Evolutionary conservation across 106 monocot genomes (phyloP).

Genomic region (Cymbidium sinense): DNA sequence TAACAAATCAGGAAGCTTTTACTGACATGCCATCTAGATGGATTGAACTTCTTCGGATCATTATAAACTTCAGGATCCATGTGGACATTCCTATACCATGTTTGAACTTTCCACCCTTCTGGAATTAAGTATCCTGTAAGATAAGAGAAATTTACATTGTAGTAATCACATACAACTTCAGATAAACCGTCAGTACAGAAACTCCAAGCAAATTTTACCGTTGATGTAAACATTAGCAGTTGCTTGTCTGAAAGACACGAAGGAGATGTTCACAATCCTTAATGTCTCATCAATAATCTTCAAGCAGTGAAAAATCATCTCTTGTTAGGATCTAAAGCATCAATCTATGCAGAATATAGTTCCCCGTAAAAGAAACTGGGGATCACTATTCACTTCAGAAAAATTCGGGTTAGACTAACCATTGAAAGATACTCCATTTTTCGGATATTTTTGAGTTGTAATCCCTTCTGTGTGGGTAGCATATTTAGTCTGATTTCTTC

Average conservation of each 20-base stretch:
- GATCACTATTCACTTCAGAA: not conserved
- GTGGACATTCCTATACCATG: conserved; percentile 85
- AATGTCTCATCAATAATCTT: conserved; percentile 90
- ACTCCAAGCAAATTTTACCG: conserved; percentile 35
- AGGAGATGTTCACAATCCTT: conserved; percentile 71
- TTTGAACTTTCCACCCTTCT: conserved; percentile 81
- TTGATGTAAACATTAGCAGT: conserved; percentile 52
- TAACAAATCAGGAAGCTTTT: not conserved
- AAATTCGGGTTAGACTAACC: conserved; percentile 20
- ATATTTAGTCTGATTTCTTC: conserved; percentile 61
- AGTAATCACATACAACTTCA: not conserved
- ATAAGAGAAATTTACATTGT: not conserved
- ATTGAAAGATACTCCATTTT: conserved; percentile 93
- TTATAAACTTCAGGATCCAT: conserved; percentile 80
- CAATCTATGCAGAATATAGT: not conserved
- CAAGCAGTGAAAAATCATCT: conserved; percentile 2
- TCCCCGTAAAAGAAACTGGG: not conserved
- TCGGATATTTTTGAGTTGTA: conserved; percentile 57
- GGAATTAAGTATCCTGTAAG: conserved; percentile 75
- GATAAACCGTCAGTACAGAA: not conserved
- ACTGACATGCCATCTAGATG: conserved; percentile 95
- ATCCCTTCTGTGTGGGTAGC: conserved; percentile 45
- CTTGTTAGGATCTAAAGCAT: conserved; percentile 1
- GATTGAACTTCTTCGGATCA: conserved; percentile 62
- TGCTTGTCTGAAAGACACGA: conserved; percentile 76